Conservation (phyloP, 805 yeast species). For the Metschnikowia chrysomelidarum region DNA sequence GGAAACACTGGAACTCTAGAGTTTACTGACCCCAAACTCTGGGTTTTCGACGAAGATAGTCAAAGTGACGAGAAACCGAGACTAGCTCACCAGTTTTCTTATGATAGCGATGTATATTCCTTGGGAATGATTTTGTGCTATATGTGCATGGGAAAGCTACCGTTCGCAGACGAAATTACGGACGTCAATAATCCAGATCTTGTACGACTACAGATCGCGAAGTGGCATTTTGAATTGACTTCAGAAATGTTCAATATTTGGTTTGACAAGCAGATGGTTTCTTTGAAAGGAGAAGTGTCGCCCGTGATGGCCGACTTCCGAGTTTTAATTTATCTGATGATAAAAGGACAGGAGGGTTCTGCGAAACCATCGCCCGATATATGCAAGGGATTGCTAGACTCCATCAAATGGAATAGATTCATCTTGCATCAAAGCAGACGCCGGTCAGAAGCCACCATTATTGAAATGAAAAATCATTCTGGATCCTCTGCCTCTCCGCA, state of each 20-base stretch:
- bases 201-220: slow-evolving; percentile 25
- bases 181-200: slow-evolving; percentile 28
- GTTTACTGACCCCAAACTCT: slow-evolving; percentile 82
- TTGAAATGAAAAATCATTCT: slow-evolving; percentile 7
- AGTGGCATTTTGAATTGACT: slow-evolving; percentile 29
- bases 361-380: slow-evolving; percentile 14
- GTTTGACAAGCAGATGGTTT: slow-evolving; percentile 19
- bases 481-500: no score
- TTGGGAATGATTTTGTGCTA: slow-evolving; percentile 80
- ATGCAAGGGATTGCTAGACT: slow-evolving; percentile 21
- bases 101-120: slow-evolving; percentile 76
- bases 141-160: slow-evolving; percentile 68
- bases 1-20: slow-evolving; percentile 90
- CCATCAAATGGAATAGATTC: slow-evolving; percentile 21
- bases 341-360: slow-evolving; percentile 24
- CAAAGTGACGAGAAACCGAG: slow-evolving; percentile 33
- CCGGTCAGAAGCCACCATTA: slow-evolving; percentile 19
- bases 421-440: slow-evolving; percentile 14
- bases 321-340: slow-evolving; percentile 28
- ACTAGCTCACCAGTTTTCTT: slow-evolving; percentile 54
- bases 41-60: slow-evolving; percentile 31
- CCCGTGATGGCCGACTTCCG: slow-evolving; percentile 18
- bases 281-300: slow-evolving; percentile 5
- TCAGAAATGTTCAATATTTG: slow-evolving; percentile 23
- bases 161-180: slow-evolving; percentile 36